A percentile compares a stretch with the other conserved stretches of the same genome.
Conservation (phyloP, 1,284 basidiomycete species). For the Fomitopsis betulina region DNA sequence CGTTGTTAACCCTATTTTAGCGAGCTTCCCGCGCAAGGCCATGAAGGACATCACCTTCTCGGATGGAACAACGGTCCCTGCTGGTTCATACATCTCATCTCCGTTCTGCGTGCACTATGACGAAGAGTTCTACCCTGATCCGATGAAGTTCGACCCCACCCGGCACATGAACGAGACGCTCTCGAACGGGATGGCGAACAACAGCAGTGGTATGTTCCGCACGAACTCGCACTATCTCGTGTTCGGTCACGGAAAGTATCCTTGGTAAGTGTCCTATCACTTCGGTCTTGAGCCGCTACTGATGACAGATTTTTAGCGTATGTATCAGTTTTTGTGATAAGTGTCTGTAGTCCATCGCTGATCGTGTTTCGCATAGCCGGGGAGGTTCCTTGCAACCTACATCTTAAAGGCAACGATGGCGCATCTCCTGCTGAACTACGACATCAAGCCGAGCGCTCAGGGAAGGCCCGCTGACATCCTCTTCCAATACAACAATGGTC, state of each 20-base stretch:
- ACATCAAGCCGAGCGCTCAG: slow-evolving; percentile 10
- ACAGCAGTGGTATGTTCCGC: slow-evolving; percentile 10
- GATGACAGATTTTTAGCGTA: neutral
- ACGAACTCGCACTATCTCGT: slow-evolving; percentile 12
- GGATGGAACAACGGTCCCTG: slow-evolving; percentile 16
- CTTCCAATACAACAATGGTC: slow-evolving; percentile 6
- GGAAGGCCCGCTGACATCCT: slow-evolving; percentile 2
- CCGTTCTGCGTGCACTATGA: slow-evolving; percentile 10
- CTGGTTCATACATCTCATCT: slow-evolving; percentile 13
- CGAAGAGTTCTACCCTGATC: slow-evolving; percentile 10
- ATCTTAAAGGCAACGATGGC: slow-evolving; percentile 19
- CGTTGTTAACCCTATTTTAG: slow-evolving; percentile 3
- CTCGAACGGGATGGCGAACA: slow-evolving; percentile 5
- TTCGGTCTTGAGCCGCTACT: neutral
- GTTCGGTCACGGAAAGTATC: slow-evolving; percentile 17
- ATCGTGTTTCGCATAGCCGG: slow-evolving; percentile 10
- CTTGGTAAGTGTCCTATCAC: slow-evolving; percentile 12
- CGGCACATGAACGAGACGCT: slow-evolving; percentile 7
- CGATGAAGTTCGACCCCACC: slow-evolving; percentile 9
- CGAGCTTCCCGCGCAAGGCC: slow-evolving; percentile 12
- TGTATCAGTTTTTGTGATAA: neutral
- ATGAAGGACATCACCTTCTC: slow-evolving; percentile 15
- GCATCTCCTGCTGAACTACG: slow-evolving; percentile 17
- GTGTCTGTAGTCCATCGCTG: too few species aligned
- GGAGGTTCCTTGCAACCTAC: slow-evolving; percentile 16